Base-by-base conservation (phyloP, 768 basidiomycete genomes). In the Mycena maculata region DNA sequence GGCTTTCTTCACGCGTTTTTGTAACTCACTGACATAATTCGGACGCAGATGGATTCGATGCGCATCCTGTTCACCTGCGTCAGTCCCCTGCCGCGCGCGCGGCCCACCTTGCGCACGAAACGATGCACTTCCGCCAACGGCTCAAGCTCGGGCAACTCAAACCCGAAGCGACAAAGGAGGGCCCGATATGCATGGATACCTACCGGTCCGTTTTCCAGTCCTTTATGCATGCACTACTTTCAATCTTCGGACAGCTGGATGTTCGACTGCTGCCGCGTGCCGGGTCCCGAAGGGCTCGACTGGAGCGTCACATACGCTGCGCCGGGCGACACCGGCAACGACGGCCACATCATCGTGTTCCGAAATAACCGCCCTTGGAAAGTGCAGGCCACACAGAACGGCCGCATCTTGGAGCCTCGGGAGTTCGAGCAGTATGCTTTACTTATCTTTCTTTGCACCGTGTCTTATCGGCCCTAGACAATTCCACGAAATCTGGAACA, bases 181-280 rank as follows among this genome's bases (percentile, higher is more conserved):
- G 86, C 0, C 86, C 90, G 18, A 72, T 94, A 10, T 95, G 94
- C 74, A 95, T 95, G 94, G 94, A 95, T 74, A 92, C 92, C 9
- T 95, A 91, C 77, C 82, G 93, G n/a, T n/a, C n/a, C n/a, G n/a
- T n/a, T n/a, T n/a, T n/a, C n/a, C n/a, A n/a, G n/a, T n/a, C n/a
- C n/a, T n/a, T n/a, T n/a, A n/a, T n/a, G n/a, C n/a, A n/a, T n/a
- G n/a, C n/a, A n/a, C n/a, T n/a, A n/a, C n/a, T n/a, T n/a, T n/a
- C n/a, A n/a, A n/a, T n/a, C n/a, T n/a, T n/a, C n/a, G n/a, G n/a
- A n/a, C n/a, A n/a, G n/a, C 54, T 95, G 94, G 94, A 94, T 95
- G 94, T 95, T 95, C 71, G 94, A 95, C 75, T 94, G 93, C 76
- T 93, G 88, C 69, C 91, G 94, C 60, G 82, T 95, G 22, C 94